Conservation (phyloP, 352 stramenopile genomes). For the Globisporangium radiosum region DNA sequence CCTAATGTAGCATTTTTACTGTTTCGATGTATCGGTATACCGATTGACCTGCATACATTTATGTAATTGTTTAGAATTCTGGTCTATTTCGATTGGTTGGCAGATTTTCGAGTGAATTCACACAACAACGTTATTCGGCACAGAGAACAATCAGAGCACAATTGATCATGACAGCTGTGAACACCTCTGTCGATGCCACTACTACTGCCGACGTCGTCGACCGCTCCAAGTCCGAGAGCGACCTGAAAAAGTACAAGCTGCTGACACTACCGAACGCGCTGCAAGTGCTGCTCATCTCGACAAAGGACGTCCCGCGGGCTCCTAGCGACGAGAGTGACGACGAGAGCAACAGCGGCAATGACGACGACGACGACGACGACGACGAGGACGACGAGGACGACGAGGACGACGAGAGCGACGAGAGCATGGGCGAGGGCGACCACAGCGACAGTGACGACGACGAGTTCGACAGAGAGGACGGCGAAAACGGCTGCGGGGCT, state of each 20-base stretch:
- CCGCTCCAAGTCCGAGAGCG: conserved; percentile 59
- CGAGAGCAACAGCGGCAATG: conserved; percentile 16
- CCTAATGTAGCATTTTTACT: no score
- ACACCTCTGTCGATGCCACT: background rate
- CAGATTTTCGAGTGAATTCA: no score
- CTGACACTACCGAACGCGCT: conserved; percentile 73
- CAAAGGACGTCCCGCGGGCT: conserved; percentile 32
- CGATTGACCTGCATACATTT: no score
- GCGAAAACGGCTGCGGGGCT: conserved; percentile 22
- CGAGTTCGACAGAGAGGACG: conserved; percentile 32
- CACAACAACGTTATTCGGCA: no score
- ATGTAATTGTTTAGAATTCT: no score
- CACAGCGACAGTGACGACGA: conserved; percentile 13
- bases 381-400: conserved; percentile 18
- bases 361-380: conserved; percentile 17
- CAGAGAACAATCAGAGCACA: background rate
- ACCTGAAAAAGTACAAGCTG: conserved; percentile 84
- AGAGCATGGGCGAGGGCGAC: conserved; percentile 16
- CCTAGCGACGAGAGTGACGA: conserved; percentile 13
- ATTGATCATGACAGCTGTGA: background rate
- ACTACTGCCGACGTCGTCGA: conserved; percentile 34
- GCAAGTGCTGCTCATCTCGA: conserved; percentile 71
- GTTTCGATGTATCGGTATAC: no score
- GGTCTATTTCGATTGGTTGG: no score
- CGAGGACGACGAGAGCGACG: conserved; percentile 17